Evolutionary conservation across 805 yeast genomes (phyloP).

Genomic region (Starmerella bombi): DNA sequence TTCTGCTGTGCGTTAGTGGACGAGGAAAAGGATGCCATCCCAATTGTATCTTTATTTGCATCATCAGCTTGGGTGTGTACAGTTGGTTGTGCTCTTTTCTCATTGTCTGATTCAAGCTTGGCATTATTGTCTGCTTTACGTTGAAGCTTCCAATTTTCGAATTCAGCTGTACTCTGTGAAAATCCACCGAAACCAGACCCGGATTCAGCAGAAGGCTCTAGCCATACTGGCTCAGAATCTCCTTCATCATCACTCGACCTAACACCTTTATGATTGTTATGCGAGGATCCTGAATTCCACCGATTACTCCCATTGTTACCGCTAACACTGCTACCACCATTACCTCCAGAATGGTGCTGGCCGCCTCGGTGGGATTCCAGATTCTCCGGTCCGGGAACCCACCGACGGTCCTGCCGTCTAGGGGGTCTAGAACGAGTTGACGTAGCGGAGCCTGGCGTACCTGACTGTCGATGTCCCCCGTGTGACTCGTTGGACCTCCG

Average conservation of each 20-base stretch:
- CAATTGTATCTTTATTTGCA: no score
- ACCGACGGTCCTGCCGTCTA: constrained; percentile 2
- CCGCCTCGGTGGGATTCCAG: neutral
- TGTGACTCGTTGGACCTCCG: neutral
- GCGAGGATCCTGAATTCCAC: no score
- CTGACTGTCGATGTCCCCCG: neutral
- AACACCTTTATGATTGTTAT: no score
- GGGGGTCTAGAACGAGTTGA: neutral
- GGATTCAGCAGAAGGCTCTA: constrained; percentile 10
- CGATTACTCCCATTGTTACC: no score
- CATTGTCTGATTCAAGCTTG: no score
- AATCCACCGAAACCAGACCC: constrained; percentile 11
- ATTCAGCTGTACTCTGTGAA: constrained; percentile 18
- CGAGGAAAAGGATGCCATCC: no score
- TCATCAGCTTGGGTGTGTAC: no score
- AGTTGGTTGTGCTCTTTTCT: no score
- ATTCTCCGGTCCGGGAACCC: constrained; percentile 5
- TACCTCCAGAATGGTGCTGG: no score
- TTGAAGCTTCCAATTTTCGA: constrained; percentile 22
- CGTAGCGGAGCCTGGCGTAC: neutral
- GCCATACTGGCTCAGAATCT: constrained; percentile 13
- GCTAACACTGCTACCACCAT: no score
- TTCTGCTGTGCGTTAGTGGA: no score
- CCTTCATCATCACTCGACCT: constrained; percentile 7
- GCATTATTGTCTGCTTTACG: no score